These are phyloP conservation scores for Apiospora saccharicola DNA, from an alignment of 2,329 filamentous ascomycete genomes.

Conservation along the genomic window DNA sequence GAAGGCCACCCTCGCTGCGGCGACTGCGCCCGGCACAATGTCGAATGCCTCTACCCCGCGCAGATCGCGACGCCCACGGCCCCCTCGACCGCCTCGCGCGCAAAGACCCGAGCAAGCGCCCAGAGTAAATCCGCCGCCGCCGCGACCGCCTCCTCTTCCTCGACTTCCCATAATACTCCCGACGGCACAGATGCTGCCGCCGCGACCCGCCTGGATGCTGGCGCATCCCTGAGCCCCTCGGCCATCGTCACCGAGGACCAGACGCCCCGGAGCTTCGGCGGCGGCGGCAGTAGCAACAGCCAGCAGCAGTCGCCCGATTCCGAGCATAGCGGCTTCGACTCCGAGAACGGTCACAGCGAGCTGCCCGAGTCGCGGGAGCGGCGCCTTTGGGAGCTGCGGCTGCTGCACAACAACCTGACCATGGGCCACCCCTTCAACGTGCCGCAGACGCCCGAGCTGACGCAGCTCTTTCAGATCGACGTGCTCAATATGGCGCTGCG, in stretches of 20 bases:
- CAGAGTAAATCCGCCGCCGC: neutral
- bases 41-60: slow-evolving; percentile 41
- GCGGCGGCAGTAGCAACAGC: slow-evolving; percentile 33
- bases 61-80: slow-evolving; percentile 28
- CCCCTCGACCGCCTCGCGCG: slow-evolving; percentile 21
- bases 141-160: neutral
- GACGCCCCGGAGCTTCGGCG: slow-evolving; percentile 20
- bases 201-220: neutral
- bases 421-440: slow-evolving; percentile 40
- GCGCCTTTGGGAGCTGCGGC: slow-evolving; percentile 46
- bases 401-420: slow-evolving; percentile 46
- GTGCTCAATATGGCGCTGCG: slow-evolving; percentile 43
- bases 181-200: neutral
- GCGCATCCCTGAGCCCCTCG: slow-evolving; percentile 17
- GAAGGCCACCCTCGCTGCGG: slow-evolving; percentile 40
- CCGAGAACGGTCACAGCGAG: slow-evolving; percentile 31
- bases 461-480: slow-evolving; percentile 43
- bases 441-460: slow-evolving; percentile 31
- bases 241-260: neutral
- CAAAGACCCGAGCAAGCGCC: slow-evolving; percentile 27
- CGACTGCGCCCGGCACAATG: slow-evolving; percentile 41
- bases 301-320: slow-evolving; percentile 27
- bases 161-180: neutral
- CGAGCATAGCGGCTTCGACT: slow-evolving; percentile 14
- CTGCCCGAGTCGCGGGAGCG: slow-evolving; percentile 45